Evolutionary conservation across 148 eudicot genomes (phyloP).

Genomic region (Heliamphora exappendiculata): DNA sequence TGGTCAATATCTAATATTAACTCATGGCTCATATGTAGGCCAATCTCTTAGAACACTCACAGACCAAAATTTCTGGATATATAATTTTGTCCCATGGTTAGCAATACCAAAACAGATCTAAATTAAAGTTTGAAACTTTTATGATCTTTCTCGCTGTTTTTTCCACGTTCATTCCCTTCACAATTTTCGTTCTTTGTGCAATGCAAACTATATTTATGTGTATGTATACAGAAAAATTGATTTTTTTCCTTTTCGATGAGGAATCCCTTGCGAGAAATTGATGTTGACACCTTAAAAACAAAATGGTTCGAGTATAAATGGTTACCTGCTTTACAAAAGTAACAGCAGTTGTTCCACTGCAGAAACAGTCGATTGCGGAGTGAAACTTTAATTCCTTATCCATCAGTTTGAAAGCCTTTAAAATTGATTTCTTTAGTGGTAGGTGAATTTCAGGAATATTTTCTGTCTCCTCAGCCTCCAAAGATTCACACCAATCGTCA

Average conservation of each 20-base stretch:
- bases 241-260: no score
- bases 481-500: constrained; percentile 28
- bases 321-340: constrained; percentile 44
- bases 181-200: constrained; percentile 1
- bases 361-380: constrained; percentile 46
- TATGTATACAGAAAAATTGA: no score
- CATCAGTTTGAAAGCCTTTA: constrained; percentile 47
- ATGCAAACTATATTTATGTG: not conserved
- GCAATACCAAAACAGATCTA: not conserved
- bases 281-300: not conserved
- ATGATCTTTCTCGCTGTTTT: not conserved
- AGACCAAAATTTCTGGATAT: not conserved
- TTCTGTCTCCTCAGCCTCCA: constrained; percentile 32
- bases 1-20: not conserved
- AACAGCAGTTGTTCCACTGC: constrained; percentile 58
- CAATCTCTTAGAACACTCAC: not conserved
- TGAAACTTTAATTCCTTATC: constrained; percentile 48
- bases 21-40: no score
- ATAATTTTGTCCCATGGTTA: not conserved
- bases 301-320: not conserved
- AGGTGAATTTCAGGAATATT: constrained; percentile 36
- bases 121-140: not conserved
- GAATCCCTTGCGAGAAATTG: no score
- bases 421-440: constrained; percentile 36
- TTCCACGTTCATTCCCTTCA: not conserved